Conservation (phyloP, 2,329 filamentous ascomycete species). For the Stagonosporopsis chrysanthemi region DNA sequence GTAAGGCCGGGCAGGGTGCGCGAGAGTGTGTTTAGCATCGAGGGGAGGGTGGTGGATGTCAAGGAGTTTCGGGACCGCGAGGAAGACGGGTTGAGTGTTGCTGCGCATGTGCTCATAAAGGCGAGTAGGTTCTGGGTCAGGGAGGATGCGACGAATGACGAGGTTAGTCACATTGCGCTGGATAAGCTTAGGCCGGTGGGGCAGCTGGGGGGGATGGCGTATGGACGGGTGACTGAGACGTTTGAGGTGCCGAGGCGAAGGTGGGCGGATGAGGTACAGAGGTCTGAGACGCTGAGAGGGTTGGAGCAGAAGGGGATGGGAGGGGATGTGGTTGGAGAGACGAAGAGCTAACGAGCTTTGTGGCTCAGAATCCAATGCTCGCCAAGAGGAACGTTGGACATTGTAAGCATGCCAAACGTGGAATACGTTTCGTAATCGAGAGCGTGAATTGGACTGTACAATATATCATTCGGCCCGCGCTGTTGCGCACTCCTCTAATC, state of each 20-base stretch:
- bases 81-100: slow-evolving; percentile 73
- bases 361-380: too few relatives aligned
- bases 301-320: too few relatives aligned
- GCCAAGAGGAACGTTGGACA: too few relatives aligned
- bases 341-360: too few relatives aligned
- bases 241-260: background rate
- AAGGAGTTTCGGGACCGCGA: slow-evolving; percentile 76
- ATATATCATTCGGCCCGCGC: background rate
- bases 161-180: slow-evolving; percentile 73
- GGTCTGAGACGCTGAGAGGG: too few relatives aligned
- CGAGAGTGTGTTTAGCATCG: slow-evolving; percentile 79
- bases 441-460: background rate
- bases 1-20: slow-evolving; percentile 74
- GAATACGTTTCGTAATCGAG: too few relatives aligned
- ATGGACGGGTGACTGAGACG: slow-evolving; percentile 55
- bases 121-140: slow-evolving; percentile 83
- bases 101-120: slow-evolving; percentile 69
- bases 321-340: too few relatives aligned
- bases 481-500: background rate
- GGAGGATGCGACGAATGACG: slow-evolving; percentile 81
- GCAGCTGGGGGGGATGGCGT: slow-evolving; percentile 81
- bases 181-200: slow-evolving; percentile 73
- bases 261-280: background rate
- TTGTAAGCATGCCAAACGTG: too few relatives aligned
- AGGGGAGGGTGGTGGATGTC: slow-evolving; percentile 74